Percentiles rank a stretch among this genome's conserved stretches.
Conservation (phyloP, 164 flowering plant species). For the Tetrastigma voinierianum region DNA sequence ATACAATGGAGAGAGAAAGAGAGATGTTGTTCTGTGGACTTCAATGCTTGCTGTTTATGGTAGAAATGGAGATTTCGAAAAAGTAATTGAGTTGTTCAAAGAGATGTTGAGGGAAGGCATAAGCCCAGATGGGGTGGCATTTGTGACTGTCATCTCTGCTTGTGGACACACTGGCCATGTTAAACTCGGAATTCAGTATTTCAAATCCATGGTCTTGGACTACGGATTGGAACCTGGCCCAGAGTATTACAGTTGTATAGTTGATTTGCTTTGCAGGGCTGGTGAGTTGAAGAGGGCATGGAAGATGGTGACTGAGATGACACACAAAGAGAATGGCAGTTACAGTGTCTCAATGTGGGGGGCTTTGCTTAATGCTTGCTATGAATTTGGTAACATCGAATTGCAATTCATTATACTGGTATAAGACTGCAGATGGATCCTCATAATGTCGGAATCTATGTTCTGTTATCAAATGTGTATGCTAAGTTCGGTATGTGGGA, state of each 20-base stretch:
- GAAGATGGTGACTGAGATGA: slow-evolving; percentile 48
- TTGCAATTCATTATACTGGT: too few relatives aligned
- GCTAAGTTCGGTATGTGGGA: slow-evolving; percentile 66
- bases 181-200: slow-evolving; percentile 49
- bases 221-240: slow-evolving; percentile 43
- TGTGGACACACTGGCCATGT: slow-evolving; percentile 68
- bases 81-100: slow-evolving; percentile 33
- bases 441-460: slow-evolving; percentile 54
- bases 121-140: slow-evolving; percentile 59
- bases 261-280: slow-evolving; percentile 73
- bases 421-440: slow-evolving; percentile 77
- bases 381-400: slow-evolving; percentile 46
- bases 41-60: slow-evolving; percentile 71
- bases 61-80: slow-evolving; percentile 49
- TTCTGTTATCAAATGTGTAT: slow-evolving; percentile 61
- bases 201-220: slow-evolving; percentile 54
- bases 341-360: slow-evolving; percentile 63
- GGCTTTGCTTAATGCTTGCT: slow-evolving; percentile 63
- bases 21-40: slow-evolving; percentile 81
- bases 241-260: slow-evolving; percentile 73
- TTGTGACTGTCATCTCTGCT: slow-evolving; percentile 68
- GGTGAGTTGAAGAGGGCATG: slow-evolving; percentile 74
- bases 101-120: slow-evolving; percentile 55
- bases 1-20: slow-evolving; percentile 13
- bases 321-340: slow-evolving; percentile 18